A percentile compares a stretch with the other conserved stretches of the same genome.
Conservation (phyloP, 2,329 filamentous ascomycete species). For the Orbilia brochopaga region DNA sequence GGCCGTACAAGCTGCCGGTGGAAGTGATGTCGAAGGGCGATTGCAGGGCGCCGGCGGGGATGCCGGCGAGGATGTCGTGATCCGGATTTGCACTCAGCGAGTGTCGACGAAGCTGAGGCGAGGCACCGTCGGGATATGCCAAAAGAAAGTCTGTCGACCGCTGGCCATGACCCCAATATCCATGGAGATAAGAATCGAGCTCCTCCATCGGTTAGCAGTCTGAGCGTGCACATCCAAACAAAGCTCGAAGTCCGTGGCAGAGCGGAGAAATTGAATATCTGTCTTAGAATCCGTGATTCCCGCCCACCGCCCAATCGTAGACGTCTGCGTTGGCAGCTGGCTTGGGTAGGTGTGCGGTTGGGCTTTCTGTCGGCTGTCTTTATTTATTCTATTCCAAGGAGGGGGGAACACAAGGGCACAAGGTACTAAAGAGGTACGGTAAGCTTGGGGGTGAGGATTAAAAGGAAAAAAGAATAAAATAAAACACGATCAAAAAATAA, state of each 20-base stretch:
- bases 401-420: background rate
- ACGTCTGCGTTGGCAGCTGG: constrained; percentile 40
- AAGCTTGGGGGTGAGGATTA: too few species aligned
- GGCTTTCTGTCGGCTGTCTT: too few species aligned
- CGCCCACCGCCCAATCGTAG: constrained; percentile 48
- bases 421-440: background rate
- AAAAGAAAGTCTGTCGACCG: constrained; percentile 38
- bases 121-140: constrained; percentile 26
- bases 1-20: constrained; percentile 26
- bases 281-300: constrained; percentile 49
- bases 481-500: background rate
- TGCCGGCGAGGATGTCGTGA: constrained; percentile 26
- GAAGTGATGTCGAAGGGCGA: constrained; percentile 26
- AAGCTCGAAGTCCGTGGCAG: constrained; percentile 46
- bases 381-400: too few species aligned
- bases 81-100: constrained; percentile 37
- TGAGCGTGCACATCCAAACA: constrained; percentile 47
- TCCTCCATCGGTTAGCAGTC: constrained; percentile 47
- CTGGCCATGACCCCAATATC: constrained; percentile 38
- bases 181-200: constrained; percentile 50
- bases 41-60: constrained; percentile 26
- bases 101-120: constrained; percentile 39
- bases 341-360: constrained; percentile 19
- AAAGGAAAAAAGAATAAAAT: too few species aligned
- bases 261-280: constrained; percentile 47